These are phyloP conservation scores for Clarireedia monteithiana DNA, from an alignment of 2,329 filamentous ascomycete species.

Conservation along the genomic window DNA sequence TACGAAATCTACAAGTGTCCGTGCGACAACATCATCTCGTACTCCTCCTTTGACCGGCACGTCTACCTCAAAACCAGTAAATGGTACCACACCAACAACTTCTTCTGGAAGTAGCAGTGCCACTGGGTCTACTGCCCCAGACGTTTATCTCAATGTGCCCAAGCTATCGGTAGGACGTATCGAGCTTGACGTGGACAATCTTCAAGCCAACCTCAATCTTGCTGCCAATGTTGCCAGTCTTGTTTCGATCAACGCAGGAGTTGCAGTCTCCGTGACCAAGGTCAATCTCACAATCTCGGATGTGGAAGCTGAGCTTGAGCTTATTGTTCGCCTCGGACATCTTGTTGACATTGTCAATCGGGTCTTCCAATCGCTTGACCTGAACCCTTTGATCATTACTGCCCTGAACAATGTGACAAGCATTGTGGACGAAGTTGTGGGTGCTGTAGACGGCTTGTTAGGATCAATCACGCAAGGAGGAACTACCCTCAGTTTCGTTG, in stretches of 20 bases:
- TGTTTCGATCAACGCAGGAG: conserved; percentile 44
- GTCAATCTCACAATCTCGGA: conserved; percentile 56
- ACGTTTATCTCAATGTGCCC: conserved; percentile 51
- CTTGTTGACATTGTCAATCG: conserved; percentile 54
- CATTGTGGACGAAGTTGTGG: no score
- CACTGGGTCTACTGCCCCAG: conserved; percentile 34
- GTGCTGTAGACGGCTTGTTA: no score
- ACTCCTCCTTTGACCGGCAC: no score
- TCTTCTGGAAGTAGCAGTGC: conserved; percentile 15
- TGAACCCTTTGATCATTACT: conserved; percentile 53
- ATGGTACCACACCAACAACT: background rate
- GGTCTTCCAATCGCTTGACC: conserved; percentile 49
- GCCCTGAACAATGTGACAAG: conserved; percentile 22
- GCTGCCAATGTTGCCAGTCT: conserved; percentile 49
- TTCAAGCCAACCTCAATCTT: conserved; percentile 51
- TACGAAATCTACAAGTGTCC: no score
- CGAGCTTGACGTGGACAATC: conserved; percentile 51
- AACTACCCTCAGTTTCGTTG: conserved; percentile 42
- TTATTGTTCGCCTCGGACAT: conserved; percentile 51
- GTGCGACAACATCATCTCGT: no score
- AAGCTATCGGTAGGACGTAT: conserved; percentile 51
- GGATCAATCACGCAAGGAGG: no score
- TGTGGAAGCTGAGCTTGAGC: conserved; percentile 49
- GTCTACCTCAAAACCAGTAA: no score
- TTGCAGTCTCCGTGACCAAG: conserved; percentile 37